Conservation (phyloP, 306 rosid species). For the Erythrophleum fordii region DNA sequence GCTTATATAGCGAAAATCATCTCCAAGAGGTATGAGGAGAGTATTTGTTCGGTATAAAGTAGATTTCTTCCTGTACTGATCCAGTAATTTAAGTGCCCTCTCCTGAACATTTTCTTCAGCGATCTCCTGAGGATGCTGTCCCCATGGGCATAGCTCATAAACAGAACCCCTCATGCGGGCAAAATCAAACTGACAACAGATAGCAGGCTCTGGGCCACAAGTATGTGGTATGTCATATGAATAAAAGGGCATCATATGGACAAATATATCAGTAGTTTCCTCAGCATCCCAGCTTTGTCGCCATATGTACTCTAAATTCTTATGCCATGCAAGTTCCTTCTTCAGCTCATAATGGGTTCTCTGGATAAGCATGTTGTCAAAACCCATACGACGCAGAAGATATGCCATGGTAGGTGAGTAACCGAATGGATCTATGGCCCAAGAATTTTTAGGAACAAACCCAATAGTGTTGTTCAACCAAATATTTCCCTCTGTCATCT, state of each 20-base stretch:
- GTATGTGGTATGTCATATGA: slow-evolving; percentile 98
- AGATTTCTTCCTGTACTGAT: slow-evolving; percentile 95
- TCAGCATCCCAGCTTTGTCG: slow-evolving; percentile 98
- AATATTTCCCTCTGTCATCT: slow-evolving; percentile 93
- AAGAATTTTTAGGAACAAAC: slow-evolving; percentile 87
- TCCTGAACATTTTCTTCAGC: slow-evolving; percentile 74
- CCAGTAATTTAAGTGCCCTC: slow-evolving; percentile 79
- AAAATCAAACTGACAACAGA: slow-evolving; percentile 97
- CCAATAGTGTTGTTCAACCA: slow-evolving; percentile 98
- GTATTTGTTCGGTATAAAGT: slow-evolving; percentile 91
- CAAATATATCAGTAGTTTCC: slow-evolving; percentile 95
- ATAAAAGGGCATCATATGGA: slow-evolving; percentile 99
- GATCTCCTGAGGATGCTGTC: slow-evolving; percentile 75
- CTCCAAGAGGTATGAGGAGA: slow-evolving; percentile 96
- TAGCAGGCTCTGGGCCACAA: slow-evolving; percentile 98
- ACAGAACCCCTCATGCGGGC: slow-evolving; percentile 73
- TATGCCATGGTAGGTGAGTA: slow-evolving; percentile 99
- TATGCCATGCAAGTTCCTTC: slow-evolving; percentile 90
- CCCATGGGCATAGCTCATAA: slow-evolving; percentile 93
- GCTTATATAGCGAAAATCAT: slow-evolving; percentile 91
- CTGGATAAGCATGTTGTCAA: slow-evolving; percentile 98
- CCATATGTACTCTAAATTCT: slow-evolving; percentile 91
- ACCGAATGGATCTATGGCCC: slow-evolving; percentile 99
- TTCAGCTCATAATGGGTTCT: slow-evolving; percentile 98
- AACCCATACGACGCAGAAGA: slow-evolving; percentile 99